Percentiles rank a stretch among this genome's conserved stretches.
Evolutionary conservation across 441 rosid species (phyloP).

Genomic region (Arabidopsis lyrata): DNA sequence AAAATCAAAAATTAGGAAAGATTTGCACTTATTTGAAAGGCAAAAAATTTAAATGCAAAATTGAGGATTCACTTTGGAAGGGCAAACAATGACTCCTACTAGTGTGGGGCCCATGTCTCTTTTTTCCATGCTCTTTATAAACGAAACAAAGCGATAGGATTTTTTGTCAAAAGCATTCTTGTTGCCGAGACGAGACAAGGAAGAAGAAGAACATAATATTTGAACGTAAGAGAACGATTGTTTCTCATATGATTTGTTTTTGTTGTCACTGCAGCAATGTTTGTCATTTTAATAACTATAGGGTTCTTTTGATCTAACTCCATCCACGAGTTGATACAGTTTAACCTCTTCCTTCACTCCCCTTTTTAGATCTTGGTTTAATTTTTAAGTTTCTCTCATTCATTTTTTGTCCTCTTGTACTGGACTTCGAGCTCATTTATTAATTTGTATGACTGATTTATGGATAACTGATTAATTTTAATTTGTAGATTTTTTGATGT

Average conservation of each 20-base stretch:
- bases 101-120: neutral
- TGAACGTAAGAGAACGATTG: slow-evolving; percentile 4
- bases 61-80: neutral
- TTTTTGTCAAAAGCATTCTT: neutral
- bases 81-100: neutral
- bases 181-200: slow-evolving; percentile 1
- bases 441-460: neutral
- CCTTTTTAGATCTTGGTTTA: neutral
- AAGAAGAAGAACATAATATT: neutral
- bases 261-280: neutral
- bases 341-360: neutral
- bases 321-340: neutral
- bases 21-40: neutral
- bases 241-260: neutral
- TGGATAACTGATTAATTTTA: neutral
- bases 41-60: neutral
- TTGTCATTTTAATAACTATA: neutral
- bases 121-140: neutral
- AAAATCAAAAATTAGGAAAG: neutral
- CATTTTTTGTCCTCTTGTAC: neutral
- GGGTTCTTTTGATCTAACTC: neutral
- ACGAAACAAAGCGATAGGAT: neutral
- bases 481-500: neutral
- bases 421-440: neutral
- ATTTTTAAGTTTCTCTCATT: neutral